Evolutionary conservation across 495 filamentous ascomycete species (phyloP).

Genomic region (Acidiella bohemica): DNA sequence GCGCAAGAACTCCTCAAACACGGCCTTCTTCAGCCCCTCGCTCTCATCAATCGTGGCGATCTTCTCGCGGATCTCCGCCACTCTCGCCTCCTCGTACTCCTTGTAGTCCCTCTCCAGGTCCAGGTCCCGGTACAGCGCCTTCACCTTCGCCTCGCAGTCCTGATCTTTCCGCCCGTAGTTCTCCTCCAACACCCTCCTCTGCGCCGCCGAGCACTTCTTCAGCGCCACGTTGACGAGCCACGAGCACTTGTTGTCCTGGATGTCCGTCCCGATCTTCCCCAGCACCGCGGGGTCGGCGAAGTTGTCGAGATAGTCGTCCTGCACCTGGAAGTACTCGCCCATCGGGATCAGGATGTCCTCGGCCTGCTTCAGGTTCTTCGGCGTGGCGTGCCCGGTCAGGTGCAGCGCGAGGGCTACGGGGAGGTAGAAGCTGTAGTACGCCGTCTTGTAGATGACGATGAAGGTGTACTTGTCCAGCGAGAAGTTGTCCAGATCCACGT

Average conservation of each 20-base stretch:
- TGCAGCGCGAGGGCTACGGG: conserved; percentile 84
- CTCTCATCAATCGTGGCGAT: conserved; percentile 72
- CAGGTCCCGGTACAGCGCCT: conserved; percentile 74
- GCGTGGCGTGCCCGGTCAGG: conserved; percentile 66
- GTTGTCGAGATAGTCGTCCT: conserved; percentile 97
- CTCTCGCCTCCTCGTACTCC: conserved; percentile 75
- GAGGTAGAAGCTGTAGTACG: conserved; percentile 97
- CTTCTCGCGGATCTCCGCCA: conserved; percentile 55
- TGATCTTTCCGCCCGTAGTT: conserved; percentile 86
- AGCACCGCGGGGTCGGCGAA: conserved; percentile 82
- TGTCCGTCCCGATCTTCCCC: conserved; percentile 97
- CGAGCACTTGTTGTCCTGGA: conserved; percentile 97
- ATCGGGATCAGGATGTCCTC: conserved; percentile 93
- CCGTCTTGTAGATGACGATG: conserved; percentile 99
- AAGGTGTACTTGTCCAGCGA: conserved; percentile 89
- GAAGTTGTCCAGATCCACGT: conserved; percentile 83
- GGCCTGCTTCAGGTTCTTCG: conserved; percentile 69
- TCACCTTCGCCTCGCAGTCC: conserved; percentile 65
- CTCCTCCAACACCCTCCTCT: conserved; percentile 65
- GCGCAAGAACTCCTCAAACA: conserved; percentile 78
- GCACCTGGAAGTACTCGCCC: conserved; percentile 97
- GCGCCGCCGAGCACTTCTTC: conserved; percentile 57
- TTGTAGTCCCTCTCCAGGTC: conserved; percentile 67
- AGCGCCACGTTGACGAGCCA: conserved; percentile 95
- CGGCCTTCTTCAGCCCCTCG: conserved; percentile 71